phyloP scores from a whole-genome alignment of 345 rosid species.

The Balakata baccata region DNA sequence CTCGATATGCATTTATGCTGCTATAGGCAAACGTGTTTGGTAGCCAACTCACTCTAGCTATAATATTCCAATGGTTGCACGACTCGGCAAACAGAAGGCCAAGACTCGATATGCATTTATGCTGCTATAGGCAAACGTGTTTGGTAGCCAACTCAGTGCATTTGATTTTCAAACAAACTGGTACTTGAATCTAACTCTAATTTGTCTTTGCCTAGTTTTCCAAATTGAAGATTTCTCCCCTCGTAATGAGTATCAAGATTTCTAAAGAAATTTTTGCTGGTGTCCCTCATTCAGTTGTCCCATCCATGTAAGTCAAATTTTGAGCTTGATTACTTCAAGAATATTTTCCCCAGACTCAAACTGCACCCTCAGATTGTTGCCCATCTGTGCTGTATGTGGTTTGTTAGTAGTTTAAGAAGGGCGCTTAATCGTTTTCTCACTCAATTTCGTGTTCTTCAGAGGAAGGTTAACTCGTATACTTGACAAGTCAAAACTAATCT shows the following conservation, averaged over 20 bases:
- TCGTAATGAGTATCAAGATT: neutral
- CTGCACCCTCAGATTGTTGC: neutral
- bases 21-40: too few species aligned
- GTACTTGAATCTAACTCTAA: neutral
- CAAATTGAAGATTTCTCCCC: constrained; percentile 15
- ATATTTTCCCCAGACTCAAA: neutral
- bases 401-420: neutral
- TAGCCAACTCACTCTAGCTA: neutral
- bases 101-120: too few species aligned
- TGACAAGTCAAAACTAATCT: neutral
- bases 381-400: neutral
- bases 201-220: neutral
- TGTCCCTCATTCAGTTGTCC: neutral
- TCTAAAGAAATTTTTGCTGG: constrained; percentile 6
- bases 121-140: neutral
- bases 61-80: too few species aligned
- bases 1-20: neutral
- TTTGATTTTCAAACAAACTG: neutral
- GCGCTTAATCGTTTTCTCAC: neutral
- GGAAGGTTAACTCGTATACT: neutral
- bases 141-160: neutral
- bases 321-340: neutral
- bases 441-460: neutral
- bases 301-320: neutral
- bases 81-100: too few species aligned